Base-by-base conservation (phyloP, 202 grass and related monocot species). In the Schoenoplectus triqueter region DNA sequence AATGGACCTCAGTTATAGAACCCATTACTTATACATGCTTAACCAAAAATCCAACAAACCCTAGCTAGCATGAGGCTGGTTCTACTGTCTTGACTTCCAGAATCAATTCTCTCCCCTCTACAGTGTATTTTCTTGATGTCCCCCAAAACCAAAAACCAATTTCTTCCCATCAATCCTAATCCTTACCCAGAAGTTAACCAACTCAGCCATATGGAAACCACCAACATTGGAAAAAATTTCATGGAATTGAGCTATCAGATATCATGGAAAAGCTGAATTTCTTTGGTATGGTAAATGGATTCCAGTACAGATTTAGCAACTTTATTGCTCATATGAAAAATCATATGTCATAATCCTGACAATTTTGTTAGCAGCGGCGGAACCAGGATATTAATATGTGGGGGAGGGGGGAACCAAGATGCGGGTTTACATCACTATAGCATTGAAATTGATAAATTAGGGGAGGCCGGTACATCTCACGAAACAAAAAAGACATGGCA, bases 21-120 rank as follows among this genome's bases (percentile, higher is more conserved):
- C 41, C 21, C 18, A 19, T 20, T 22, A 22, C 47, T 13, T 45
- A 5, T 64, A 20, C 18, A 52, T 74, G 45, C 9, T 11, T 22
- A 52, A 74, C 7, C 46, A 74, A 74, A 73, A 52, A 74, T 74
- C 70, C 19, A 18, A 9, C 50, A 50, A 51, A 52, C 18, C 70
- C 46, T 21, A 52, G 46, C 2, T 22, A 72, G 10, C 7, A 69
- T 69, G 40, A 45, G 67, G 41, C 67, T 17, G 44, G 14, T 10
- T 2, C 42, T 42, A 71, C 42, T 48, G 6, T 47, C 14, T 71
- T 48, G 14, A 48, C 68, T 5, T 7, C 44, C 68, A 18, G 42
- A 7, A 10, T 72, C 6, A 4, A 72, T 15, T 18, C 2, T 48
- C 15, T 19, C 7, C 39, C 39, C 45, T 72, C 9, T 19, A 19